Percentiles rank a stretch among this genome's conserved stretches.
phyloP scores from a whole-genome alignment of 2,329 filamentous ascomycete genomes.

The Fusarium verrucosum region DNA sequence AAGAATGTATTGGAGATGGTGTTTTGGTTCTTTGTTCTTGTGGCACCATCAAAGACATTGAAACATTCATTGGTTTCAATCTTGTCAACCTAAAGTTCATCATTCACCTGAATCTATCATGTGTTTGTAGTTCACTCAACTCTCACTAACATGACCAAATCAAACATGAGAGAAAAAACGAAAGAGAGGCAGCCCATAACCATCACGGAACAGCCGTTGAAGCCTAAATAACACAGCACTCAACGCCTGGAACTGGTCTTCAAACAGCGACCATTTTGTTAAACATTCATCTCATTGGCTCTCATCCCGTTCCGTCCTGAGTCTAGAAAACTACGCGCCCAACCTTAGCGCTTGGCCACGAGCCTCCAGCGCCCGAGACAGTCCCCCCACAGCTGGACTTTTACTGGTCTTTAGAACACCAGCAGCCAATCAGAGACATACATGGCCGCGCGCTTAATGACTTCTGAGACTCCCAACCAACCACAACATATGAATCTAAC shows the following conservation, averaged over 20 bases:
- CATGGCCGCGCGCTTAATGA: constrained; percentile 37
- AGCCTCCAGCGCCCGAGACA: constrained; percentile 12
- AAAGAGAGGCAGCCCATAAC: constrained; percentile 29
- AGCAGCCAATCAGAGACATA: constrained; percentile 33
- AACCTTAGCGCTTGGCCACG: constrained; percentile 15
- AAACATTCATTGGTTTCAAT: background rate
- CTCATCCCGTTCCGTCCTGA: background rate
- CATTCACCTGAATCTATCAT: background rate
- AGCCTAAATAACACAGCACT: constrained; percentile 10
- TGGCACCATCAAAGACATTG: background rate
- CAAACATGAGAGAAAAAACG: background rate
- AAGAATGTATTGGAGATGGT: background rate
- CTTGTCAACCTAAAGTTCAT: background rate
- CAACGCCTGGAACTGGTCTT: background rate
- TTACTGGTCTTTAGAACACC: constrained; percentile 10
- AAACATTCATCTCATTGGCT: constrained; percentile 3
- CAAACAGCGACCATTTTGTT: background rate
- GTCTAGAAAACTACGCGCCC: constrained; percentile 18
- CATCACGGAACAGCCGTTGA: background rate
- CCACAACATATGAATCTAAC: constrained; percentile 13
- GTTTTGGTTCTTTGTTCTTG: constrained; percentile 9
- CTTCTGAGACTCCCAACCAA: constrained; percentile 39
- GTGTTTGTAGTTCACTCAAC: background rate
- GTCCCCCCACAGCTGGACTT: background rate
- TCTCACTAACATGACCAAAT: background rate